phyloP scores from a whole-genome alignment of 139 green algal species.

The Pleodorina starrii region DNA sequence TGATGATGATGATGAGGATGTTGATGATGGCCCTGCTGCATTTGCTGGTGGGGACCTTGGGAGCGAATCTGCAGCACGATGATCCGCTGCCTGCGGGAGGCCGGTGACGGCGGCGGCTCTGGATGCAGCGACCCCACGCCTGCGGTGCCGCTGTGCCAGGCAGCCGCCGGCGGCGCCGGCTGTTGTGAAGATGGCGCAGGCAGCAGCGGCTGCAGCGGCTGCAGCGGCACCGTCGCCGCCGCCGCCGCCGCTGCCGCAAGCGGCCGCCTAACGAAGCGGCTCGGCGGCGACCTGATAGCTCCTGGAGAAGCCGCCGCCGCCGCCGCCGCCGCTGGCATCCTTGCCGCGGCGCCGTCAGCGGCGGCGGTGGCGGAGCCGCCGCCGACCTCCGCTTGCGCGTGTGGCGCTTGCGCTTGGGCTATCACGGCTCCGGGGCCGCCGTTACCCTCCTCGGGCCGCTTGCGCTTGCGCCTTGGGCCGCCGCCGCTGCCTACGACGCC shows the following conservation, averaged over 20 bases:
- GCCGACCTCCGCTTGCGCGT: background rate
- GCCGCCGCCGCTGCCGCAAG: too few species aligned
- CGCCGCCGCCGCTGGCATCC: background rate
- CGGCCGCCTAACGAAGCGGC: too few species aligned
- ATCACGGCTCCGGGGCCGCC: too few species aligned
- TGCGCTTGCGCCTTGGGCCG: background rate
- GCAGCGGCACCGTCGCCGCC: background rate
- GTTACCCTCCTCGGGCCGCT: background rate
- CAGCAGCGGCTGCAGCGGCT: background rate
- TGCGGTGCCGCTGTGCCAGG: background rate
- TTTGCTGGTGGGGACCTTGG: background rate
- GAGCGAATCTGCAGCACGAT: constrained; percentile 30
- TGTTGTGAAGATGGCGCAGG: background rate
- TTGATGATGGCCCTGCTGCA: background rate
- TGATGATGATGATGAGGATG: background rate
- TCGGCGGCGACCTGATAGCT: too few species aligned
- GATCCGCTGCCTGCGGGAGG: background rate
- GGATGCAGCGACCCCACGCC: background rate
- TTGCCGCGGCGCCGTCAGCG: background rate
- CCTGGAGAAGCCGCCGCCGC: too few species aligned
- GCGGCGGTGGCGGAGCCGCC: background rate
- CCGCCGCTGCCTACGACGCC: background rate
- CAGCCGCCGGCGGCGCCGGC: background rate
- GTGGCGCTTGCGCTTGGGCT: too few species aligned
- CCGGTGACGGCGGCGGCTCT: background rate